phyloP scores from a whole-genome alignment of 2,329 filamentous ascomycete species.

The Trichoderma sp. region DNA sequence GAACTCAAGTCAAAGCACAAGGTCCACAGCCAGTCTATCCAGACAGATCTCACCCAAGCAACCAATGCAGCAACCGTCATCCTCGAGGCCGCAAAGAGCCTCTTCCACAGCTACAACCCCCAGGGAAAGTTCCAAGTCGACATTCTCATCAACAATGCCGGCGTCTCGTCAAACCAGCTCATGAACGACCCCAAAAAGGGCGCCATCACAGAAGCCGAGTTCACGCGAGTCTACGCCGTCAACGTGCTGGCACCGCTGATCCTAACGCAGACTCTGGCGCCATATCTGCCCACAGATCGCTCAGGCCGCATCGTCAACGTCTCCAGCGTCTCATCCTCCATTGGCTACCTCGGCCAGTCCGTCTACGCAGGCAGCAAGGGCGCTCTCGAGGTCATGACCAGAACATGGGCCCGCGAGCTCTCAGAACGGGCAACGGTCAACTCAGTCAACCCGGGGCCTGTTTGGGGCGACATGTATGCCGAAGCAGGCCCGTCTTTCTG shows the following conservation, averaged over 20 bases:
- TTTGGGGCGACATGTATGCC: conserved; percentile 58
- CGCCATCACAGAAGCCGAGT: conserved; percentile 64
- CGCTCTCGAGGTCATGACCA: conserved; percentile 62
- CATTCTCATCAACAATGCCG: conserved; percentile 88
- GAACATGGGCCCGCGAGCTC: conserved; percentile 62
- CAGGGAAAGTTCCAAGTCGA: conserved; percentile 58
- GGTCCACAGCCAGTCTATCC: conserved; percentile 37
- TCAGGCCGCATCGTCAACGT: conserved; percentile 61
- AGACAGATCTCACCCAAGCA: conserved; percentile 39
- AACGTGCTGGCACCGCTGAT: conserved; percentile 84
- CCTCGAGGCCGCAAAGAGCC: conserved; percentile 37
- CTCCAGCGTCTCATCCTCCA: conserved; percentile 57
- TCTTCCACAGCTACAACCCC: conserved; percentile 36
- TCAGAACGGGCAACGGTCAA: conserved; percentile 59
- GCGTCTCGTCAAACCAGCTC: conserved; percentile 66
- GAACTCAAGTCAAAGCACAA: conserved; percentile 52
- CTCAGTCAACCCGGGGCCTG: conserved; percentile 61
- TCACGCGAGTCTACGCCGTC: conserved; percentile 72
- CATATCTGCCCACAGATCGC: conserved; percentile 71
- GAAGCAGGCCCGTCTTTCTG: conserved; percentile 42
- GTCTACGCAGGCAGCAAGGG: conserved; percentile 64
- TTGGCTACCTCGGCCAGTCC: conserved; percentile 58
- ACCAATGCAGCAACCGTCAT: conserved; percentile 37
- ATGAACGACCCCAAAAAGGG: conserved; percentile 58
- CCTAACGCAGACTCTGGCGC: conserved; percentile 72